A percentile compares a stretch with the other conserved stretches of the same genome.
Conservation (phyloP, 78 protist species). For the Dictyostelium firmibasis region DNA sequence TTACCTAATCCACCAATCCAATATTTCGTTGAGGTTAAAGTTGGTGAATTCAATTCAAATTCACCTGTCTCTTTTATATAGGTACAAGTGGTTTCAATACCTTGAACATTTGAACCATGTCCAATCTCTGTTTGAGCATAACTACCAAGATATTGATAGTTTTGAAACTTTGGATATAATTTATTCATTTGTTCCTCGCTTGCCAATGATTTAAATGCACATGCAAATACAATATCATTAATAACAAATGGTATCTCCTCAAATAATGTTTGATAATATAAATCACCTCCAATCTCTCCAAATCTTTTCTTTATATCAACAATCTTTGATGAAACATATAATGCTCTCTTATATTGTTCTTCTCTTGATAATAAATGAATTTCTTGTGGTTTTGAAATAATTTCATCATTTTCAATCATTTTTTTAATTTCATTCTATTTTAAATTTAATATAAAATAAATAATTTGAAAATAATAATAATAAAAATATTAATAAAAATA, state of each 20-base stretch:
- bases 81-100: slow-evolving; percentile 83
- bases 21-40: slow-evolving; percentile 88
- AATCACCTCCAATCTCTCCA: background rate
- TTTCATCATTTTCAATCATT: slow-evolving; percentile 13
- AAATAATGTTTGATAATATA: background rate
- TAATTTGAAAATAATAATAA: background rate
- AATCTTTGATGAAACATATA: background rate
- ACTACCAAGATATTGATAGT: slow-evolving; percentile 54
- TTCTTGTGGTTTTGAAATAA: slow-evolving; percentile 26
- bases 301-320: slow-evolving; percentile 7
- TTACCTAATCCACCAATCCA: slow-evolving; percentile 92
- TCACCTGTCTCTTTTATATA: slow-evolving; percentile 74
- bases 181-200: slow-evolving; percentile 42
- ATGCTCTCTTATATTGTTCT: slow-evolving; percentile 17
- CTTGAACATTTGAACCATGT: slow-evolving; percentile 85
- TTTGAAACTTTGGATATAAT: slow-evolving; percentile 32
- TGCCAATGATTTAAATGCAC: slow-evolving; percentile 48
- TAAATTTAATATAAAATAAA: background rate
- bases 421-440: slow-evolving; percentile 9
- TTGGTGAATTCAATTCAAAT: slow-evolving; percentile 87
- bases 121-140: slow-evolving; percentile 84
- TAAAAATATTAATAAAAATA: background rate
- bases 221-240: slow-evolving; percentile 51
- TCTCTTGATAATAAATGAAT: slow-evolving; percentile 57
- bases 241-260: slow-evolving; percentile 46